These are phyloP conservation scores for Ulvella scutata DNA, from an alignment of 139 green algal species.

Conservation along the genomic window DNA sequence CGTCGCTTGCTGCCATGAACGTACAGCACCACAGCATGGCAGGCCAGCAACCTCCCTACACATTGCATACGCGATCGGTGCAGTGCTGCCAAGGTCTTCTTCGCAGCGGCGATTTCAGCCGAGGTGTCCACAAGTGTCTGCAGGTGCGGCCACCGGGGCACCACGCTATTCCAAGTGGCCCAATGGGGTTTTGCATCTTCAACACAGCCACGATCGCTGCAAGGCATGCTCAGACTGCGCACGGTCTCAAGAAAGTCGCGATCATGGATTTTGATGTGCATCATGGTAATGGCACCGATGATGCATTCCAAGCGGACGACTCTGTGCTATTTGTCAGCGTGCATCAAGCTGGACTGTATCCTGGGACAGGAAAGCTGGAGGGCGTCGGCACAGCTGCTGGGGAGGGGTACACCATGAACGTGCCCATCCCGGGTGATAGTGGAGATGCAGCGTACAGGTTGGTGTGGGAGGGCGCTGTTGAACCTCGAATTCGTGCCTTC, in stretches of 20 bases:
- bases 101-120: no score
- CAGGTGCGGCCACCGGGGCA: constrained; percentile 74
- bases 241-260: constrained; percentile 36
- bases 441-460: constrained; percentile 42
- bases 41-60: no score
- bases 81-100: no score
- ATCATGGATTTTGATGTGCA: constrained; percentile 87
- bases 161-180: constrained; percentile 42
- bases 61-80: no score
- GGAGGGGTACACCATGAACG: constrained; percentile 60
- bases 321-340: constrained; percentile 68
- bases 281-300: constrained; percentile 66
- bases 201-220: constrained; percentile 59
- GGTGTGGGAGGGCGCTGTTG: constrained; percentile 55
- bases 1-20: no score
- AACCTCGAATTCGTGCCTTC: constrained; percentile 50
- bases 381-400: constrained; percentile 47
- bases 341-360: constrained; percentile 39
- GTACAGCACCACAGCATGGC: no score
- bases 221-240: constrained; percentile 23
- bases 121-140: no score
- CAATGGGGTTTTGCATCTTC: constrained; percentile 86
- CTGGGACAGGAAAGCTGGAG: constrained; percentile 42
- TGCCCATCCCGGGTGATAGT: constrained; percentile 49
- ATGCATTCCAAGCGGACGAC: constrained; percentile 60